These are phyloP conservation scores for Aspergillus ustus DNA, from an alignment of 2,329 filamentous ascomycete species.

Conservation along the genomic window DNA sequence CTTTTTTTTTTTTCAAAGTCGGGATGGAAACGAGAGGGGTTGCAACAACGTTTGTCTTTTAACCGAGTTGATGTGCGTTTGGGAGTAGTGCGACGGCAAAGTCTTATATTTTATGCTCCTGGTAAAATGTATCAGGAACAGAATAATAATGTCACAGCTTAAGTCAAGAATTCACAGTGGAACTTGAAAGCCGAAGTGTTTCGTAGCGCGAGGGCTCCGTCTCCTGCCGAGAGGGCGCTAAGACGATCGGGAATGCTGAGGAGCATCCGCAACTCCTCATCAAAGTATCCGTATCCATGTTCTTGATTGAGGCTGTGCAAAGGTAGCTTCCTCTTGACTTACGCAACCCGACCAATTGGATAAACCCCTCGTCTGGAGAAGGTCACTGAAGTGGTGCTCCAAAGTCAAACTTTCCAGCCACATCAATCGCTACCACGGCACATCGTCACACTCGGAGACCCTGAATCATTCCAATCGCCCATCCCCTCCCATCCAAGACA, in stretches of 20 bases:
- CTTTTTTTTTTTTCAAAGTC: background rate
- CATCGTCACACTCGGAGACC: background rate
- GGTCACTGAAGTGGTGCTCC: background rate
- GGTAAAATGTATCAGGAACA: too few species aligned
- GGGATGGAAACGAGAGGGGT: background rate
- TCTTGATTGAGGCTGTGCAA: background rate
- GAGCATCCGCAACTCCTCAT: background rate
- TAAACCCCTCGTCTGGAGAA: background rate
- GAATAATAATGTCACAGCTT: background rate
- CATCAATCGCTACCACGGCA: conserved; percentile 8
- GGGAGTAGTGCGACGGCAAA: too few species aligned
- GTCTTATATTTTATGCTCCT: too few species aligned
- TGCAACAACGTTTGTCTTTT: background rate
- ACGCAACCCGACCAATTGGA: background rate
- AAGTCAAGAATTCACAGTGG: background rate
- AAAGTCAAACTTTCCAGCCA: conserved; percentile 13
- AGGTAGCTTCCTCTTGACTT: background rate
- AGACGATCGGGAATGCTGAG: background rate
- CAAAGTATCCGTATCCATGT: background rate
- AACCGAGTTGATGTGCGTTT: background rate
- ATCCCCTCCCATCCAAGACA: background rate
- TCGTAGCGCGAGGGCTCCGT: background rate
- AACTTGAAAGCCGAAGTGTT: background rate
- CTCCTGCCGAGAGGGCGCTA: background rate
- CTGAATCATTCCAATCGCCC: conserved; percentile 5